Percentiles rank a stretch among this genome's conserved stretches.
Evolutionary conservation across 306 rosid genomes (phyloP).

Genomic region (Begonia peltatifolia): DNA sequence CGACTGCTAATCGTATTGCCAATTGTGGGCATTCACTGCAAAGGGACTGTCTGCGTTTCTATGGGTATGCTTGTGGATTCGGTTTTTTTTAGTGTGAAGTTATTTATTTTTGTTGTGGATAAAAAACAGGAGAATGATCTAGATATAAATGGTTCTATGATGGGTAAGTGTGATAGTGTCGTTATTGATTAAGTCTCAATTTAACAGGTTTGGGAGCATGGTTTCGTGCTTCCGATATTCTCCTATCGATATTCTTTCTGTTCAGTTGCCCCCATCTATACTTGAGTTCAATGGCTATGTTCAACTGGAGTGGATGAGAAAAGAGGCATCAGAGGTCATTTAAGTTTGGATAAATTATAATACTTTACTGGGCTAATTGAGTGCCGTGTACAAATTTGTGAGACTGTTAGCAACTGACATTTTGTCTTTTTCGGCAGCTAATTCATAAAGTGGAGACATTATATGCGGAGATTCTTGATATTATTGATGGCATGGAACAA

Average conservation of each 20-base stretch:
- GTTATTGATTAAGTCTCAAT: slow-evolving; percentile 11
- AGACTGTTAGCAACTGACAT: slow-evolving; percentile 9
- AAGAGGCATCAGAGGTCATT: slow-evolving; percentile 73
- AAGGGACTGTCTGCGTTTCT: slow-evolving; percentile 93
- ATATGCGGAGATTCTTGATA: slow-evolving; percentile 60
- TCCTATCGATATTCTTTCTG: slow-evolving; percentile 78
- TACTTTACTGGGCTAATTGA: slow-evolving; percentile 5
- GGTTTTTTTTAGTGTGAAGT: slow-evolving; percentile 4
- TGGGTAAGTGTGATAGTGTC: neutral
- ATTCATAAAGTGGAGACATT: slow-evolving; percentile 55
- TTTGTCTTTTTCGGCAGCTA: slow-evolving; percentile 28
- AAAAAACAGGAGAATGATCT: too few species aligned
- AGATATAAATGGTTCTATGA: too few species aligned
- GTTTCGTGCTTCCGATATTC: slow-evolving; percentile 93
- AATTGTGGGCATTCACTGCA: slow-evolving; percentile 97
- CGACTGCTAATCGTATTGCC: slow-evolving; percentile 97
- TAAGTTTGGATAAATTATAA: slow-evolving; percentile 3
- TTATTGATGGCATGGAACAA: slow-evolving; percentile 49
- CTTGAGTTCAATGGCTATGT: slow-evolving; percentile 56
- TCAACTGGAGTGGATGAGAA: slow-evolving; percentile 61
- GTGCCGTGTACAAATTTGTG: slow-evolving; percentile 2
- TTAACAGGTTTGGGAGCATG: slow-evolving; percentile 81
- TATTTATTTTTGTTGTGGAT: neutral
- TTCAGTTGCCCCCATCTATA: slow-evolving; percentile 70
- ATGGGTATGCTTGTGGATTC: slow-evolving; percentile 44